A percentile compares a stretch with the other conserved stretches of the same genome.
Conservation (phyloP, 75 land plant genomes). For the Picea sitchensis region DNA sequence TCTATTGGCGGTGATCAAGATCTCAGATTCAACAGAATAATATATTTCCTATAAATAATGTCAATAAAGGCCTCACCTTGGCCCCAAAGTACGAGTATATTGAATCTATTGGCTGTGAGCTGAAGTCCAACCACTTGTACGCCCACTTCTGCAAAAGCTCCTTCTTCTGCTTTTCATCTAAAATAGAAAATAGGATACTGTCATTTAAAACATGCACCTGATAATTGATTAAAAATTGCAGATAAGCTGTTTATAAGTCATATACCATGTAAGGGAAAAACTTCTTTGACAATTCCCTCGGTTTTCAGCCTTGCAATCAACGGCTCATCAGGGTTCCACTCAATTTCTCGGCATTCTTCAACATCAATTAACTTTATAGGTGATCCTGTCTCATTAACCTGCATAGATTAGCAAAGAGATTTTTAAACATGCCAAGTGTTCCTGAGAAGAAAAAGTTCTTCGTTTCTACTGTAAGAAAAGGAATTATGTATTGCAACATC, state of each 20-base stretch:
- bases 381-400: slow-evolving; percentile 38
- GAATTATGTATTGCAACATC: not conserved
- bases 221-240: slow-evolving; percentile 5
- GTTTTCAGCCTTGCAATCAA: slow-evolving; percentile 45
- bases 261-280: slow-evolving; percentile 87
- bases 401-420: slow-evolving; percentile 5
- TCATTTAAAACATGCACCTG: not conserved
- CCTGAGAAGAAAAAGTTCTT: not conserved
- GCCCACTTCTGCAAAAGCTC: slow-evolving; percentile 77
- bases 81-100: slow-evolving; percentile 83
- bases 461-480: not conserved
- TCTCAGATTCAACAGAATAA: too few species aligned
- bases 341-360: slow-evolving; percentile 25
- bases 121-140: slow-evolving; percentile 64
- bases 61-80: slow-evolving; percentile 43
- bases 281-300: slow-evolving; percentile 67
- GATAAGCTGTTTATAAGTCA: not conserved
- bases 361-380: slow-evolving; percentile 32
- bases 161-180: slow-evolving; percentile 79
- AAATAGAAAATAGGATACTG: not conserved
- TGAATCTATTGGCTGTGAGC: slow-evolving; percentile 87
- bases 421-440: not conserved
- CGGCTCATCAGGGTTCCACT: slow-evolving; percentile 47
- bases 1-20: too few species aligned
- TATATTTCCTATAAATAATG: too few species aligned